Evolutionary conservation across 2,329 filamentous ascomycete genomes (phyloP), one percentile per base, ranked within the genome.

Genomic region (Fusarium kyushuense): DNA sequence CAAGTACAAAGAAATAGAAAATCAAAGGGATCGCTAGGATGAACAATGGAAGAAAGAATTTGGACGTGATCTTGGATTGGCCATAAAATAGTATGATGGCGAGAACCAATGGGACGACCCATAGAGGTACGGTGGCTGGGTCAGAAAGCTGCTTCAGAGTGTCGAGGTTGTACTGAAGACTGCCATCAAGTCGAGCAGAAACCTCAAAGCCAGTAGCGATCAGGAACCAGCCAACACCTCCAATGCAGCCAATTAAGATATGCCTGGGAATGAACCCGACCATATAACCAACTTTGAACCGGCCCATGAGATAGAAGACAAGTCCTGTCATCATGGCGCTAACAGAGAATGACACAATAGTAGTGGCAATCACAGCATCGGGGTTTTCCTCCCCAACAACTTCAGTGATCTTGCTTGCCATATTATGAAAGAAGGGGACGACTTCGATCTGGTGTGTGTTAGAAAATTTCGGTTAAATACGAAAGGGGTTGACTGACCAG

Each of bases 351-450:
- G 96, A 89, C 3, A 94, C 89, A 73, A 99, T 97, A 4, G 95
- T 97, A 0, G 96, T 99, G 30, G 96, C 94, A 67, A 97, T 91
- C 46, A 99, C 91, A 5, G 93, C 92, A 72, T 96, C 90, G 1
- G 92, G 89, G 27, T 96, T 89, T 21, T 94, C 89, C 65, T 91
- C 88, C 17, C 95, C 93, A 68, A 99, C 90, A 42, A 87, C 84
- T 16, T 84, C 83, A 69, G 96, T 89, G 75, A 98, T 97, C 30
- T 91, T 95, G 67, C 90, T 89, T 1, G 96, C 94, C 95, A 99
- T 99, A 75, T 95, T 97, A 81, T 99, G 96, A 77, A 99, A 98
- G 81, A 99, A 99, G 1, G 95, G 96, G 1, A 99, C 95, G 2
- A 98, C 95, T 80, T 99, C 96, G 70, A 98, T 99, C 88, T 91